Percentiles rank a stretch among this genome's conserved stretches.
These are phyloP conservation scores for Xerocomellus amylosporus DNA, from an alignment of 768 basidiomycete genomes.

Conservation along the genomic window DNA sequence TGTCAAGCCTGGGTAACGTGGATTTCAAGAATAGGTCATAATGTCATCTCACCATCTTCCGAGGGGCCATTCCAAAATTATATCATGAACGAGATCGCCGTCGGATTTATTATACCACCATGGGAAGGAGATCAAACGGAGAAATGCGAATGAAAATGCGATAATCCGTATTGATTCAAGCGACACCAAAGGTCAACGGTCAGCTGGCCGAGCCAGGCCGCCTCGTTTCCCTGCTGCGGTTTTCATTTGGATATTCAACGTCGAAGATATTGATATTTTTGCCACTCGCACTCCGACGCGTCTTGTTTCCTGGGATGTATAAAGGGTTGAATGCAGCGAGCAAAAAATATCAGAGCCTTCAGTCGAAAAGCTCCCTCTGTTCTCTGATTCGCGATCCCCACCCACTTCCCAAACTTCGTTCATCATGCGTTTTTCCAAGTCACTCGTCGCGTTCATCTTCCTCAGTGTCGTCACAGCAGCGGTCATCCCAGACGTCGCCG, in stretches of 20 bases:
- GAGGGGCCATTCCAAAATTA: neutral
- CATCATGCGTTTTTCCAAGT: slow-evolving; percentile 10
- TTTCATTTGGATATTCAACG: neutral
- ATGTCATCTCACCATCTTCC: neutral
- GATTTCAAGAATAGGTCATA: neutral
- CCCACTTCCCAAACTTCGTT: neutral
- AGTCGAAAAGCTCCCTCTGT: neutral
- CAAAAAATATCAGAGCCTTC: neutral
- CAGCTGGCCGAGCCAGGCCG: neutral
- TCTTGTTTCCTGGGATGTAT: neutral
- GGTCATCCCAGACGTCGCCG: neutral
- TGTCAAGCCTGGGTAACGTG: neutral
- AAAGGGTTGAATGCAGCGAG: neutral
- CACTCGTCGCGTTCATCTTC: slow-evolving; percentile 7
- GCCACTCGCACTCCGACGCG: neutral
- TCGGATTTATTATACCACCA: neutral
- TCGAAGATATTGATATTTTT: neutral
- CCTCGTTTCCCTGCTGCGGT: neutral
- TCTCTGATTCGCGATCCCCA: neutral
- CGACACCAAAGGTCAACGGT: neutral
- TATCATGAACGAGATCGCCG: neutral
- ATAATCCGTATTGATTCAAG: neutral
- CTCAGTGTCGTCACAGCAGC: slow-evolving; percentile 1
- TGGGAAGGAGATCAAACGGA: neutral
- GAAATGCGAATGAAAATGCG: neutral